A percentile compares a stretch with the other conserved stretches of the same genome.
Evolutionary conservation across 306 rosid species (phyloP).

Genomic region (Malus orientalis): DNA sequence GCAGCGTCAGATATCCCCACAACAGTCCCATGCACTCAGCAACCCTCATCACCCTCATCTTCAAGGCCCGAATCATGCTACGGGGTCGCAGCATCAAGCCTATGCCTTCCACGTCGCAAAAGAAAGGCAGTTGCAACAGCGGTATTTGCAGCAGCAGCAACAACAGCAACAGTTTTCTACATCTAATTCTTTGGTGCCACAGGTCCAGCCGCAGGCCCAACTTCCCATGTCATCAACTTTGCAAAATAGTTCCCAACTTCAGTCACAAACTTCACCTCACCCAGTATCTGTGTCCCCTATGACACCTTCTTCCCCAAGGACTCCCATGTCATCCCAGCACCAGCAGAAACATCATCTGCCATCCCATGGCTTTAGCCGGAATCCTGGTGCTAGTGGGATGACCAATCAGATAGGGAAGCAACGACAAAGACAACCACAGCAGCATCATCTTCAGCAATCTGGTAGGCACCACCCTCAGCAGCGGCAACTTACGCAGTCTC

Average conservation of each 20-base stretch:
- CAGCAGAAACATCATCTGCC: conserved; percentile 83
- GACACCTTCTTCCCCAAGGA: conserved; percentile 64
- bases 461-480: conserved; percentile 91
- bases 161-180: conserved; percentile 71
- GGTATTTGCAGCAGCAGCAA: conserved; percentile 48
- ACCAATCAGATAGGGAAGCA: conserved; percentile 68
- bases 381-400: conserved; percentile 56
- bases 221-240: conserved; percentile 57
- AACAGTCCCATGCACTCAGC: conserved; percentile 60
- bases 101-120: conserved; percentile 58
- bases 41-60: conserved; percentile 67
- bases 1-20: conserved; percentile 70
- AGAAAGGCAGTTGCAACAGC: conserved; percentile 66
- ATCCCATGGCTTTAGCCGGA: conserved; percentile 71
- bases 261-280: conserved; percentile 60
- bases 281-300: conserved; percentile 49
- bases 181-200: conserved; percentile 57
- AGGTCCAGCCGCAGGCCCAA: conserved; percentile 59
- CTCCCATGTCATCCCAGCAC: conserved; percentile 63
- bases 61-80: conserved; percentile 63
- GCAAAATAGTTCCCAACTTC: conserved; percentile 65
- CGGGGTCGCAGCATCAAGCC: conserved; percentile 67
- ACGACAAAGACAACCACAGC: conserved; percentile 64
- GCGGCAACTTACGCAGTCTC: conserved; percentile 64
- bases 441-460: conserved; percentile 68